Percentiles rank a stretch among this genome's conserved stretches.
phyloP scores from a whole-genome alignment of 2,329 filamentous ascomycete genomes.

The Epichloe festucae region DNA sequence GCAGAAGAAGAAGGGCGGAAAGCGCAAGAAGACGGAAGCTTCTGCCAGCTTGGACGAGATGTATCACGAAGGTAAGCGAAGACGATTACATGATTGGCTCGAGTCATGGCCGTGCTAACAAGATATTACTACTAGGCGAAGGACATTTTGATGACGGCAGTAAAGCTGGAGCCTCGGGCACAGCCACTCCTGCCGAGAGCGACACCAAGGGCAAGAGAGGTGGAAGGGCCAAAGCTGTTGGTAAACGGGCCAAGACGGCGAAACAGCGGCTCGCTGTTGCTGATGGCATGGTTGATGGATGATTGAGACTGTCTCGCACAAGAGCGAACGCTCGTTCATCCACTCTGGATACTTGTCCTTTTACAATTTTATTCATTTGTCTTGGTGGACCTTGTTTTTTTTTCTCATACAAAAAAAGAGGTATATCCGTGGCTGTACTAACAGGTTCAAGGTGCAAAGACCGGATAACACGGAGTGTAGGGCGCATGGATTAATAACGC shows the following conservation, averaged over 20 bases:
- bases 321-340: neutral
- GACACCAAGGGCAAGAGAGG: conserved; percentile 39
- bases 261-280: conserved; percentile 57
- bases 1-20: conserved; percentile 47
- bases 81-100: conserved; percentile 17
- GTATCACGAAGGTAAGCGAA: conserved; percentile 83
- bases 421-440: conserved; percentile 3
- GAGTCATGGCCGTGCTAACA: neutral
- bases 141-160: conserved; percentile 86
- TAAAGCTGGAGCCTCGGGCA: conserved; percentile 57
- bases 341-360: neutral
- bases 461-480: neutral
- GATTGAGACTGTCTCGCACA: neutral
- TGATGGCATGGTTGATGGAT: conserved; percentile 36
- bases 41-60: conserved; percentile 77
- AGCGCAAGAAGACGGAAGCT: conserved; percentile 40
- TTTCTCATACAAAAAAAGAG: neutral
- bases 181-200: conserved; percentile 65
- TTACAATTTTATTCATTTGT: neutral
- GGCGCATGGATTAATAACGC: neutral
- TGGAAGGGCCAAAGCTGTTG: conserved; percentile 35
- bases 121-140: conserved; percentile 58
- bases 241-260: conserved; percentile 50
- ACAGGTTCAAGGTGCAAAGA: conserved; percentile 1
- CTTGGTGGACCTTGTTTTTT: neutral